Base-by-base conservation (phyloP, 306 rosid genomes). In the Vigna trinervia region DNA sequence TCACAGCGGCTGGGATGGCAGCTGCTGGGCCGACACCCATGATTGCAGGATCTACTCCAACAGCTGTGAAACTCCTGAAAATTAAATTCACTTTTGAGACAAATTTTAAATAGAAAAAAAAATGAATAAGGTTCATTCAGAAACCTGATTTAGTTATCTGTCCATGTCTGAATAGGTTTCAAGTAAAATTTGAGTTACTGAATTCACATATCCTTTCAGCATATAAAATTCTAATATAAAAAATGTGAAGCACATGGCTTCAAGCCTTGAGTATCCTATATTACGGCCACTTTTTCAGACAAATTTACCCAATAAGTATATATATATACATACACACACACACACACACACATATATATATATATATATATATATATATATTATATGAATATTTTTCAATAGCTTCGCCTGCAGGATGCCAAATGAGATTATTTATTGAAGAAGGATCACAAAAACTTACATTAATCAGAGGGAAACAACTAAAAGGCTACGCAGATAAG, bases 1-100 rank as follows among this genome's bases (percentile, higher is more conserved):
- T 95, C 51, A 92, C 96, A 11, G 98, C 96, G 47, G 90, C 92
- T 11, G 97, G 98, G 74, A 95, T 90, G 73, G 97, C 97, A 78
- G 47, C 87, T 52, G 98, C 96, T 32, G 98, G 98, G 48, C 98
- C 98, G 51, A 94, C 76, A 11, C 97, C 97, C 97, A 94, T 94
- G 13, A 94, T 89, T 47, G 96, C 86, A 58, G 98, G 98, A 81
- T 94, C 98, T 52, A 94, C 98, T 22, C 98, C 98, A 76, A 92
- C 96, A 20, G 88, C 98, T 74, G 86, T 72, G 86, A 90, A 94
- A 86, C 96, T 88, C 98, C 98, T 94, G 78, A 74, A 79, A 67
- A 62, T 23, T 65, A 32, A 66, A 85, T 39, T 43, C 52, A 67
- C 17, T 41, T 15, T 46, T 58, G 46, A 45, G n/a, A 14, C 39